Evolutionary conservation across 768 basidiomycete genomes (phyloP).

Genomic region (Leccinum subtestaceum): DNA sequence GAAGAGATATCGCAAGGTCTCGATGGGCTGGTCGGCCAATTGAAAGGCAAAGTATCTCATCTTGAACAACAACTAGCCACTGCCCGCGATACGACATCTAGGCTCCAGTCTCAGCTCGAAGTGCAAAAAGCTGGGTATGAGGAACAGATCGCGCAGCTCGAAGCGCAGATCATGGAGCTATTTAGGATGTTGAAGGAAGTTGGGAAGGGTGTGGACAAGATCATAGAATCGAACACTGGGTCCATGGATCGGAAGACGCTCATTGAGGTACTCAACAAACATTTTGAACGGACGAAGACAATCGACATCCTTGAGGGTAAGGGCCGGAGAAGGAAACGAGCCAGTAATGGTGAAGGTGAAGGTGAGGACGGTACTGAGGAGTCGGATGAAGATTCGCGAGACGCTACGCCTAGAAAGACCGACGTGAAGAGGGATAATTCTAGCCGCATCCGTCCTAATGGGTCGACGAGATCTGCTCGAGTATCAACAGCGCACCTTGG

Average conservation of each 20-base stretch:
- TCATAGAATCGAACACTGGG: slow-evolving; percentile 59
- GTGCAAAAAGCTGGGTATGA: slow-evolving; percentile 78
- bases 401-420: slow-evolving; percentile 57
- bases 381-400: slow-evolving; percentile 48
- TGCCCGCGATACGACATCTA: slow-evolving; percentile 76
- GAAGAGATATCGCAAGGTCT: slow-evolving; percentile 78
- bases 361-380: slow-evolving; percentile 36
- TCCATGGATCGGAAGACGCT: slow-evolving; percentile 79
- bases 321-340: slow-evolving; percentile 31
- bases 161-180: slow-evolving; percentile 88
- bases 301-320: slow-evolving; percentile 84
- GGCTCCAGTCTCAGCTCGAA: slow-evolving; percentile 74
- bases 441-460: slow-evolving; percentile 30
- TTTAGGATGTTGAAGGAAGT: slow-evolving; percentile 92
- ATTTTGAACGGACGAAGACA: slow-evolving; percentile 80
- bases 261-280: slow-evolving; percentile 75
- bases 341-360: slow-evolving; percentile 35
- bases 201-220: slow-evolving; percentile 70
- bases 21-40: slow-evolving; percentile 79
- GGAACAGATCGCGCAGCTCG: slow-evolving; percentile 83
- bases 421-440: slow-evolving; percentile 40
- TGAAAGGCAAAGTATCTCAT: slow-evolving; percentile 66
- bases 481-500: slow-evolving; percentile 44
- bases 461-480: slow-evolving; percentile 33
- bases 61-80: slow-evolving; percentile 74